Percentiles rank a stretch among this genome's conserved stretches.
These are phyloP conservation scores for Graphilbum sp. DNA, from an alignment of 2,329 filamentous ascomycete genomes.

Conservation along the genomic window DNA sequence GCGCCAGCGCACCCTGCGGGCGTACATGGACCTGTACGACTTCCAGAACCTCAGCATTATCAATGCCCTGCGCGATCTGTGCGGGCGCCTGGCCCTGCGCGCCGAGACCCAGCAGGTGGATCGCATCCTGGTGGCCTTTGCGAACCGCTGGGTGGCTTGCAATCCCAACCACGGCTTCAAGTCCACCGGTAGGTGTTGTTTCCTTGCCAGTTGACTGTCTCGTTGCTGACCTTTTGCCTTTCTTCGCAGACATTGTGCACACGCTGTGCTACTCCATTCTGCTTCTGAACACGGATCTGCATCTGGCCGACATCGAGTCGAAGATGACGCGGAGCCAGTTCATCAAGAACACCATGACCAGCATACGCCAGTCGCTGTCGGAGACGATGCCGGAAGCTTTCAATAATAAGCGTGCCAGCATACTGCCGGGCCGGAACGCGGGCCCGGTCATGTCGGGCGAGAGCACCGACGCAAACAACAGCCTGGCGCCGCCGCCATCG, in stretches of 20 bases:
- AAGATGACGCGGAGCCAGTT: slow-evolving; percentile 96
- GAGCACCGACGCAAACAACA: slow-evolving; percentile 17
- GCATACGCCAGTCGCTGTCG: slow-evolving; percentile 58
- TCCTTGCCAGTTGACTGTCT: background rate
- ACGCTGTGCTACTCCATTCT: slow-evolving; percentile 95
- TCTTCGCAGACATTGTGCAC: slow-evolving; percentile 79
- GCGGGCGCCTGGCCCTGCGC: slow-evolving; percentile 63
- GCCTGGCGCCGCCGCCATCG: background rate
- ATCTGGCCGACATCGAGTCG: slow-evolving; percentile 84
- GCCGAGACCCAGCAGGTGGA: slow-evolving; percentile 96
- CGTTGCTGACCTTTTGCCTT: slow-evolving; percentile 15
- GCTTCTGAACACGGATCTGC: slow-evolving; percentile 87
- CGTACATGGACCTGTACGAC: slow-evolving; percentile 88
- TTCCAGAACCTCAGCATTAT: slow-evolving; percentile 72
- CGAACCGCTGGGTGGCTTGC: slow-evolving; percentile 81
- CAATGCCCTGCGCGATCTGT: slow-evolving; percentile 61
- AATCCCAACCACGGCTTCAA: slow-evolving; percentile 92
- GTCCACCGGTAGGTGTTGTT: slow-evolving; percentile 49
- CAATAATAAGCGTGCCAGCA: slow-evolving; percentile 33
- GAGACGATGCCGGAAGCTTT: slow-evolving; percentile 57
- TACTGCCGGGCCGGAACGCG: slow-evolving; percentile 26
- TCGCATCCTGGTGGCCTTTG: slow-evolving; percentile 78
- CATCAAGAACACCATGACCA: slow-evolving; percentile 89
- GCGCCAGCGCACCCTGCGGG: slow-evolving; percentile 42
- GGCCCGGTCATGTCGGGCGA: background rate